Percentiles rank a stretch among this genome's conserved stretches.
Conservation (phyloP, 352 stramenopile species). For the Phytophthora citrophthora region DNA sequence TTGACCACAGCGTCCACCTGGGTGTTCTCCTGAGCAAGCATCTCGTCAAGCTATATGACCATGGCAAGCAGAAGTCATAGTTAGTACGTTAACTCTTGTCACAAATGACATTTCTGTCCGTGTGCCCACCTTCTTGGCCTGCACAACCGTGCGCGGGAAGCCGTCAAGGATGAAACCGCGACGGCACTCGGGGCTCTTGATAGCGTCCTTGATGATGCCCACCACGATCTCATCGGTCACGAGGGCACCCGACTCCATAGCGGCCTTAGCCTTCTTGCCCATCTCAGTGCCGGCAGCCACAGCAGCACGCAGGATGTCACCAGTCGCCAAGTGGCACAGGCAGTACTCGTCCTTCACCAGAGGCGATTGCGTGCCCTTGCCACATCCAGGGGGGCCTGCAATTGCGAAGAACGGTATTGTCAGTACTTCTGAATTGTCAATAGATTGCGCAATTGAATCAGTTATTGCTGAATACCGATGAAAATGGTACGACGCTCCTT, state of each 20-base stretch:
- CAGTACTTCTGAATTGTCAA: slow-evolving; percentile 6
- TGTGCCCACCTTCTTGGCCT: slow-evolving; percentile 92
- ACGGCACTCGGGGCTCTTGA: slow-evolving; percentile 96
- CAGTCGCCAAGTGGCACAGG: slow-evolving; percentile 98
- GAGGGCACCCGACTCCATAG: slow-evolving; percentile 97
- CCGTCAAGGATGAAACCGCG: slow-evolving; percentile 99
- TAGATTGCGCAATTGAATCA: background rate
- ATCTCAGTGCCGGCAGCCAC: slow-evolving; percentile 97
- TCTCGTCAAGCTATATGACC: slow-evolving; percentile 91
- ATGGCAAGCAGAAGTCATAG: background rate
- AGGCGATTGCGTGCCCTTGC: slow-evolving; percentile 99
- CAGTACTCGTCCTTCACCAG: slow-evolving; percentile 98
- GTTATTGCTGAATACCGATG: slow-evolving; percentile 74
- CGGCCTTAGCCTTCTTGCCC: slow-evolving; percentile 97
- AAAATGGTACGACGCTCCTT: slow-evolving; percentile 95
- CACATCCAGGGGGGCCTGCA: slow-evolving; percentile 92
- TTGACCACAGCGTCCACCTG: slow-evolving; percentile 94
- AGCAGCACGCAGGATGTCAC: slow-evolving; percentile 98
- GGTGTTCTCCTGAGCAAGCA: slow-evolving; percentile 91
- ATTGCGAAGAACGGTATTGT: slow-evolving; percentile 5
- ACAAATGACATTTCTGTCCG: background rate
- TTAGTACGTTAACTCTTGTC: slow-evolving; percentile 3
- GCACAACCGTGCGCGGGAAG: slow-evolving; percentile 98
- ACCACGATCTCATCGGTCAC: slow-evolving; percentile 99
- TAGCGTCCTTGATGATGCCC: slow-evolving; percentile 99